A percentile compares a stretch with the other conserved stretches of the same genome.
Conservation (phyloP, 257 asterid species). For the Dorcoceras hygrometricum region DNA sequence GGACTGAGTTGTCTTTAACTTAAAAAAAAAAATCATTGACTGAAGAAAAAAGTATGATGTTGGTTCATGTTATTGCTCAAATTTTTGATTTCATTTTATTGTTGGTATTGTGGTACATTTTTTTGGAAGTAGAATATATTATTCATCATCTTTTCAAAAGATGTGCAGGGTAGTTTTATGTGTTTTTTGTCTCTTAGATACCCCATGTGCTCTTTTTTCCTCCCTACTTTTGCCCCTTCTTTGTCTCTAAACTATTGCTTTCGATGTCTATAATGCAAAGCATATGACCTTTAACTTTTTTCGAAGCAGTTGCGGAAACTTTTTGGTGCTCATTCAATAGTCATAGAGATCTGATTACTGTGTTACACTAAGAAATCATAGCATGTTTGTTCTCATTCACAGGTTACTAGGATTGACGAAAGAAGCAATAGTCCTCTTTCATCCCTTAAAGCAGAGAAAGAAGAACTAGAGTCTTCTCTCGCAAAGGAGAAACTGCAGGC, state of each 20-base stretch:
- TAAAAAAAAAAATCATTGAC: background rate
- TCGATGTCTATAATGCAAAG: conserved; percentile 13
- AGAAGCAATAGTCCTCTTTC: conserved; percentile 49
- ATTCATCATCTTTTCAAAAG: conserved; percentile 6
- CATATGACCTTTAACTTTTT: background rate
- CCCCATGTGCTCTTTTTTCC: background rate
- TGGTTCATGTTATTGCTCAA: background rate
- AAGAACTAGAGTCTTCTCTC: conserved; percentile 67
- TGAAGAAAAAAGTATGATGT: background rate
- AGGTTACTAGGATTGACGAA: conserved; percentile 62
- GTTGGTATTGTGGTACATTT: conserved; percentile 1
- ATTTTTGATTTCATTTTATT: background rate
- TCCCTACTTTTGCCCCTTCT: background rate
- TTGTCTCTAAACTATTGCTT: conserved; percentile 11
- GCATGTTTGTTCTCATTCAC: conserved; percentile 23
- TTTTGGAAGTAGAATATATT: background rate
- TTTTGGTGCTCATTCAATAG: background rate
- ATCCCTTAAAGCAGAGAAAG: conserved; percentile 63
- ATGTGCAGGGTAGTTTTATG: background rate
- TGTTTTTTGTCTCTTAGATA: background rate
- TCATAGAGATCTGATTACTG: conserved; percentile 14
- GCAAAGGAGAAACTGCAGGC: conserved; percentile 68
- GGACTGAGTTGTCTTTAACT: background rate
- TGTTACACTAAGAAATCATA: conserved; percentile 17
- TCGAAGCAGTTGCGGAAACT: conserved; percentile 15